phyloP scores from a whole-genome alignment of 768 basidiomycete species.

The Serendipita sp. region DNA sequence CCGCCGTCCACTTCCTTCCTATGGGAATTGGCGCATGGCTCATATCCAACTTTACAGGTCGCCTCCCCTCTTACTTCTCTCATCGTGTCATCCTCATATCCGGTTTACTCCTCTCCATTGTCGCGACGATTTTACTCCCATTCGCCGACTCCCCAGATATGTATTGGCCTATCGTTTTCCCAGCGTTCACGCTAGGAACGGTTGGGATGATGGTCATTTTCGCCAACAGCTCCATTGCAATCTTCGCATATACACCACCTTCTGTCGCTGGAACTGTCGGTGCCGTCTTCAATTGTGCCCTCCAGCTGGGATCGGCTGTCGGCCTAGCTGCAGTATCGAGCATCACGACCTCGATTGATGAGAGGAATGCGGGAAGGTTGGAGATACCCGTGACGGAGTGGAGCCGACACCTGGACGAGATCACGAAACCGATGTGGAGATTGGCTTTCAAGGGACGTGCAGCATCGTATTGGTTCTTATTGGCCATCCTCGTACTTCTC shows the following conservation, averaged over 20 bases:
- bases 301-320: constrained; percentile 9
- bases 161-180: constrained; percentile 10
- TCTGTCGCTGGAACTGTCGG: constrained; percentile 9
- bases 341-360: constrained; percentile 5
- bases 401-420: background rate
- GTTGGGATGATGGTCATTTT: background rate
- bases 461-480: background rate
- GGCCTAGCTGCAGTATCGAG: constrained; percentile 7
- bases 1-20: constrained; percentile 10
- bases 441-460: background rate
- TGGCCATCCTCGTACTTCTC: background rate
- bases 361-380: background rate
- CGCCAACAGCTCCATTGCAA: background rate
- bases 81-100: constrained; percentile 8
- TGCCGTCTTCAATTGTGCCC: constrained; percentile 10
- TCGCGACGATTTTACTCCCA: constrained; percentile 4
- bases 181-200: constrained; percentile 10
- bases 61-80: constrained; percentile 20
- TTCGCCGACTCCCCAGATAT: constrained; percentile 5
- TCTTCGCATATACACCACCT: constrained; percentile 8
- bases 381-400: background rate
- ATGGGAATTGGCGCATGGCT: constrained; percentile 24
- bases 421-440: constrained; percentile 1
- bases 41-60: constrained; percentile 23
- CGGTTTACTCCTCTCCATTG: background rate